Base-by-base conservation (phyloP, 306 rosid genomes). In the Begonia masoniana region DNA sequence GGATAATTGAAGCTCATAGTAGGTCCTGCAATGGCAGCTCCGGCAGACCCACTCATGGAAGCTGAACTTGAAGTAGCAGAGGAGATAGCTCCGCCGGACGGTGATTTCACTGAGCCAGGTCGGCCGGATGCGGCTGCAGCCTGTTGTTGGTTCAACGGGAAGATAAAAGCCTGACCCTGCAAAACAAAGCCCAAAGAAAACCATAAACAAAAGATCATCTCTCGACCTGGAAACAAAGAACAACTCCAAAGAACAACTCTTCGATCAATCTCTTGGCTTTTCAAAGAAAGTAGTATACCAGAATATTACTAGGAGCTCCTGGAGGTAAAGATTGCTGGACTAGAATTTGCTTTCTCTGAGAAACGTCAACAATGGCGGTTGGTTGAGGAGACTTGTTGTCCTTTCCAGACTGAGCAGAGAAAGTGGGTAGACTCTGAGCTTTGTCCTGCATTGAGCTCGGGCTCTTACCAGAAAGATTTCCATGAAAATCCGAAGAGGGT, bases 101-200 rank as follows among this genome's bases (percentile, higher is more conserved):
- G 66, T 43, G 99, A 71, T 66, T 81, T 92, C 41, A 70, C 73
- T 69, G 95, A 72, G 41, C 79, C 96, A 2, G 96, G 85, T 49
- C 84, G 69, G 53, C 74, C 79, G 45, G 94, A 73, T 15, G 86
- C 72, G 13, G 92, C 80, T 2, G 79, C 82, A 2, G 86, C 84
- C 67, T 92, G 99, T 62, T 81, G 99, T 77, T 92, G 99, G 62
- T 74, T 76, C 73, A 92, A 24, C 2, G 96, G 99, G 71, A 92
- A 67, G 56, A 92, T 77, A 67, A 92, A 86, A 56, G 99, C 68
- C 62, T 95, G 96, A 6, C 82, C 95, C 17, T 91, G 99, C 93
- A 81, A n/a, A 45, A 45, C 13, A 45, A 45, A 45, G 10, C 49
- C 1, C 5, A 2, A 45, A 45, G 14, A 45, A 45, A 45, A 10